These are phyloP conservation scores for Annulohypoxylon bovei DNA, from an alignment of 495 filamentous ascomycete species.

Conservation along the genomic window DNA sequence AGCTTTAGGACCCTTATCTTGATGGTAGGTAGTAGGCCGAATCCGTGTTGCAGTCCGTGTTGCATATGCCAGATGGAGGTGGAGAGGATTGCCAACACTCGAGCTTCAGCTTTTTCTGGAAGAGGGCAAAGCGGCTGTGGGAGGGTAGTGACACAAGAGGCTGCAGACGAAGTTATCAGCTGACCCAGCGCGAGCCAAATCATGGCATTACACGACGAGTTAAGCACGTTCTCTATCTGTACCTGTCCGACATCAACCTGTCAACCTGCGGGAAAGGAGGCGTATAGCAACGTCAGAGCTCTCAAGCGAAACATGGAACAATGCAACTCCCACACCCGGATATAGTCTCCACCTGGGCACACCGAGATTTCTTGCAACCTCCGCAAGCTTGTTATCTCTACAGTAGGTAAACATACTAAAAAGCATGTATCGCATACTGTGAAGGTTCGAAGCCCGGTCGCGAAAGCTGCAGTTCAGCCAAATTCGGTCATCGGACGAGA, in stretches of 20 bases:
- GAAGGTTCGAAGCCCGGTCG: slow-evolving; percentile 7
- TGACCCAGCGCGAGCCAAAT: slow-evolving; percentile 28
- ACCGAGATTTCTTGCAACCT: slow-evolving; percentile 11
- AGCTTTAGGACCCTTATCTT: slow-evolving; percentile 36
- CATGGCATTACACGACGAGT: slow-evolving; percentile 21
- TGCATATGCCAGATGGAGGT: slow-evolving; percentile 43
- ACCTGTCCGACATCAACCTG: slow-evolving; percentile 7
- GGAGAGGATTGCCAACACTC: slow-evolving; percentile 20
- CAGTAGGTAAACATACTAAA: background rate
- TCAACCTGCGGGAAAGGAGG: slow-evolving; percentile 14
- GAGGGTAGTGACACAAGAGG: slow-evolving; percentile 41
- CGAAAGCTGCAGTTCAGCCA: slow-evolving; percentile 7
- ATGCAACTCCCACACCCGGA: background rate
- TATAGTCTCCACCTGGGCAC: slow-evolving; percentile 16
- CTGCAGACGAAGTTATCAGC: slow-evolving; percentile 41
- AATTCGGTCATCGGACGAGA: slow-evolving; percentile 32
- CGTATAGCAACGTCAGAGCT: slow-evolving; percentile 42
- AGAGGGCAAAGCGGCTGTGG: slow-evolving; percentile 27
- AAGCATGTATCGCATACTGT: slow-evolving; percentile 2
- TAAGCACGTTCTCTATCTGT: background rate
- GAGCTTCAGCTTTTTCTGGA: slow-evolving; percentile 27
- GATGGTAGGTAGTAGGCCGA: slow-evolving; percentile 37
- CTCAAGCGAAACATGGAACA: slow-evolving; percentile 12
- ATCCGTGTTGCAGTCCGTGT: slow-evolving; percentile 30
- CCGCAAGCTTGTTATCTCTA: background rate